A percentile compares a stretch with the other conserved stretches of the same genome.
Evolutionary conservation across 768 basidiomycete genomes (phyloP).

Genomic region (Tulasnella sp.): DNA sequence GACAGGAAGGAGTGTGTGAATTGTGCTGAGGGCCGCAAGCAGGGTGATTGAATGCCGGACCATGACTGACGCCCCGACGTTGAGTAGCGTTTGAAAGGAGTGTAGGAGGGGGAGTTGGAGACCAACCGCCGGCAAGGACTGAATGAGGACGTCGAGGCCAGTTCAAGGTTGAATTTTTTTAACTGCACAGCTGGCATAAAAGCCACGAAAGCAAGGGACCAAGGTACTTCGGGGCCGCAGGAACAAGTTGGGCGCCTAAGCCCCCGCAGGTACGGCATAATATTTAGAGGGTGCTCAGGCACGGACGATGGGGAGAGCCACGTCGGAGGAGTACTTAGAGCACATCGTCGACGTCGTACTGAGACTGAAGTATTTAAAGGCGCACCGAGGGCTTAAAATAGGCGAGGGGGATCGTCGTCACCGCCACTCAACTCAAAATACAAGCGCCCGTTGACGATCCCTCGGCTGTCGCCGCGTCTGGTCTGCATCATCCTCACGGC

Average conservation of each 20-base stretch:
- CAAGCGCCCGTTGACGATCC: not conserved
- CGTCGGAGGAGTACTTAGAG: not conserved
- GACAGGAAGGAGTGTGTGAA: not conserved
- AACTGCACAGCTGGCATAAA: not conserved
- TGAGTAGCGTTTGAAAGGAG: not conserved
- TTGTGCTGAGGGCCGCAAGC: not conserved
- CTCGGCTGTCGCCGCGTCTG: too few relatives aligned
- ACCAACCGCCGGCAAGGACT: not conserved
- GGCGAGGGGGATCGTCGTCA: not conserved
- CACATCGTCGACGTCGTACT: not conserved
- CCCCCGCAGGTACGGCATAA: not conserved
- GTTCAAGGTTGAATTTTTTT: not conserved
- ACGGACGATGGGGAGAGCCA: too few relatives aligned
- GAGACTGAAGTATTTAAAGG: not conserved
- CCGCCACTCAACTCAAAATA: not conserved
- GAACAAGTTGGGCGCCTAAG: not conserved
- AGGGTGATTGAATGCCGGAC: constrained; percentile 5
- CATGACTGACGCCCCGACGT: not conserved
- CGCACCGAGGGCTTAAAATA: not conserved
- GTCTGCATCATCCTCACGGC: too few relatives aligned
- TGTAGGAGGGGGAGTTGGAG: not conserved
- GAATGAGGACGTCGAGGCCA: not conserved
- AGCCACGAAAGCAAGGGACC: not conserved
- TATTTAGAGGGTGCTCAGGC: not conserved
- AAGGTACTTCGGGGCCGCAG: not conserved